Conservation (phyloP, 768 basidiomycete species). For the Mycena floridula region DNA sequence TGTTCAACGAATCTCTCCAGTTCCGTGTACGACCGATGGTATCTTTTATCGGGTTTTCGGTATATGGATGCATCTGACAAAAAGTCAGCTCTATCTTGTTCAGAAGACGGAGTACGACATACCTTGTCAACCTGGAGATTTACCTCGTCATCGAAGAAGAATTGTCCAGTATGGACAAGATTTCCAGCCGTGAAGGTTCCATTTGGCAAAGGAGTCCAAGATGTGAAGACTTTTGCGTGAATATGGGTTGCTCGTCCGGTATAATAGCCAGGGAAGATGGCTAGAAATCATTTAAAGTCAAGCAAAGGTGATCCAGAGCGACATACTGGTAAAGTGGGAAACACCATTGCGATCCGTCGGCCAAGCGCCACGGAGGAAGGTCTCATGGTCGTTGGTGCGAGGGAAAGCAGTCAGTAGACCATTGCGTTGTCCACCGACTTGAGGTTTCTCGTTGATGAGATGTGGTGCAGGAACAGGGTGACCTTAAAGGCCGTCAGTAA, state of each 20-base stretch:
- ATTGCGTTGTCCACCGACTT: conserved; percentile 36
- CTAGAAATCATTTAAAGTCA: conserved; percentile 16
- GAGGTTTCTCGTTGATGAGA: conserved; percentile 36
- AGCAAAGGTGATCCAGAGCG: background rate
- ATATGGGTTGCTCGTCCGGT: conserved; percentile 51
- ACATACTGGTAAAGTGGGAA: conserved; percentile 45
- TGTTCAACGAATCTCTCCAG: conserved; percentile 46
- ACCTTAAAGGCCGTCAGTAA: conserved; percentile 17
- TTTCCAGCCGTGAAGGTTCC: conserved; percentile 38
- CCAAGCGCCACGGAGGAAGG: conserved; percentile 49
- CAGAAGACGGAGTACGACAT: conserved; percentile 6
- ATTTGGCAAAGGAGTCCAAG: conserved; percentile 38
- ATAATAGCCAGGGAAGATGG: conserved; percentile 53
- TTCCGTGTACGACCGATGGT: conserved; percentile 45
- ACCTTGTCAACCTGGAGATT: conserved; percentile 44
- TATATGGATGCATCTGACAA: conserved; percentile 44
- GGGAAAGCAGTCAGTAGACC: conserved; percentile 41
- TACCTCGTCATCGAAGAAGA: conserved; percentile 52
- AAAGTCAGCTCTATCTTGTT: background rate
- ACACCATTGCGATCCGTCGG: conserved; percentile 47
- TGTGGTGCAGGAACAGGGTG: conserved; percentile 42
- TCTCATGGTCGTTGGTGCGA: conserved; percentile 33
- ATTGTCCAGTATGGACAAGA: conserved; percentile 44
- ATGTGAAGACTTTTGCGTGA: conserved; percentile 49
- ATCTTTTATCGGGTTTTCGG: conserved; percentile 40